Conservation (phyloP, 2,329 filamentous ascomycete genomes). For the Leptographium radiaticola region DNA sequence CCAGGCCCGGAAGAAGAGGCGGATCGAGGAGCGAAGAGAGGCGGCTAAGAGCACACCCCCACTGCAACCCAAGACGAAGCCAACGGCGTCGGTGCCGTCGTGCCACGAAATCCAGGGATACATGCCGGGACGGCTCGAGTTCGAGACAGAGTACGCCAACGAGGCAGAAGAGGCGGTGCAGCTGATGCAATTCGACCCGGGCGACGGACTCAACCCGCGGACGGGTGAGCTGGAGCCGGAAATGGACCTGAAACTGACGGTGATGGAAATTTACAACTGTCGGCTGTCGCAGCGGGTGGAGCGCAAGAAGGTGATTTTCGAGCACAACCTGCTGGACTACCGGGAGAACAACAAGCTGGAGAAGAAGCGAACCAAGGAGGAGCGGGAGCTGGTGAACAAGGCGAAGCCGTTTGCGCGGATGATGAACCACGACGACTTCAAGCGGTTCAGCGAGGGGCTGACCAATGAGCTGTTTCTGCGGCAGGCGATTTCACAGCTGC, state of each 20-base stretch:
- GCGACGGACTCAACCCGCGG: slow-evolving; percentile 74
- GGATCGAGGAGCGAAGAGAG: slow-evolving; percentile 87
- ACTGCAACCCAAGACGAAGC: slow-evolving; percentile 83
- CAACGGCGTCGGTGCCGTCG: slow-evolving; percentile 84
- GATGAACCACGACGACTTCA: slow-evolving; percentile 90
- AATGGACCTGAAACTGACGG: slow-evolving; percentile 92
- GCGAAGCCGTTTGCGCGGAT: slow-evolving; percentile 92
- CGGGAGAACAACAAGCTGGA: slow-evolving; percentile 79
- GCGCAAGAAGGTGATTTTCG: slow-evolving; percentile 91
- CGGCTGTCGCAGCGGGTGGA: slow-evolving; percentile 83
- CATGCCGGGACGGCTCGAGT: slow-evolving; percentile 94
- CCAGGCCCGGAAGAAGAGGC: slow-evolving; percentile 78
- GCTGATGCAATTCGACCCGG: slow-evolving; percentile 95
- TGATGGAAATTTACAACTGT: slow-evolving; percentile 97
- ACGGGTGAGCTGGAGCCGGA: slow-evolving; percentile 87
- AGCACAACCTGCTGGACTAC: slow-evolving; percentile 88
- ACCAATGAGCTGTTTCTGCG: slow-evolving; percentile 85
- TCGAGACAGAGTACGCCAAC: slow-evolving; percentile 95
- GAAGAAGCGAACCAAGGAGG: slow-evolving; percentile 93
- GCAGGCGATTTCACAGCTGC: slow-evolving; percentile 77
- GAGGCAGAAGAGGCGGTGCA: slow-evolving; percentile 97
- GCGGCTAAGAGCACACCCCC: slow-evolving; percentile 72
- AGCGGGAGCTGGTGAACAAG: slow-evolving; percentile 80
- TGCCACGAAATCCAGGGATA: slow-evolving; percentile 98
- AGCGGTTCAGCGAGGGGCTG: slow-evolving; percentile 70